Percentiles rank a stretch among this genome's conserved stretches.
Conservation (phyloP, 192 early-diverging fungal genomes). For the Thamnidium elegans region DNA sequence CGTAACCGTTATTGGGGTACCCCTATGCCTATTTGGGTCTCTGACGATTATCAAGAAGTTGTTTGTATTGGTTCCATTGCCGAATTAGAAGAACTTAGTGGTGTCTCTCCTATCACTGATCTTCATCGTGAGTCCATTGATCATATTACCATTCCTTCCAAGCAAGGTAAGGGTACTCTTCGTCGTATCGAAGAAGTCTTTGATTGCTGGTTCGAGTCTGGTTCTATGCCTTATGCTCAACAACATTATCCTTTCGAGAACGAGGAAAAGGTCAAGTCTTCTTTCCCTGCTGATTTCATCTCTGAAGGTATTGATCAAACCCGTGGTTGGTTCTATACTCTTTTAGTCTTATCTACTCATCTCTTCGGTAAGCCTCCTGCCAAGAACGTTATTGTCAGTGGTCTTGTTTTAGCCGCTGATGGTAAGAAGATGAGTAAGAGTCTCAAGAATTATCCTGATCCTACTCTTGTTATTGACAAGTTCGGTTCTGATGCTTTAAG, state of each 20-base stretch:
- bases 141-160: conserved; percentile 94
- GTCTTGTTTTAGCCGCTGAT: conserved; percentile 92
- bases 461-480: conserved; percentile 71
- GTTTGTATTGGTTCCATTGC: conserved; percentile 88
- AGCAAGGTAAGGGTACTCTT: conserved; percentile 79
- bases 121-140: conserved; percentile 97
- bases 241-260: conserved; percentile 99
- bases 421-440: conserved; percentile 99
- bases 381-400: conserved; percentile 98
- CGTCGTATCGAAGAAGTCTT: conserved; percentile 93
- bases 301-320: conserved; percentile 99
- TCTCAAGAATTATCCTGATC: conserved; percentile 98
- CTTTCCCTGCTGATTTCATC: conserved; percentile 99
- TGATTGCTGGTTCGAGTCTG: conserved; percentile 99
- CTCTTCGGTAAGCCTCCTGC: conserved; percentile 92
- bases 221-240: conserved; percentile 99
- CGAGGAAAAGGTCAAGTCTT: conserved; percentile 75
- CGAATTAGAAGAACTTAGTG: conserved; percentile 87
- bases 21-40: conserved; percentile 98
- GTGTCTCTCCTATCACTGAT: conserved; percentile 81
- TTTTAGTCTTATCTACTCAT: conserved; percentile 94
- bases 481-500: conserved; percentile 95
- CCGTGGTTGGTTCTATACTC: conserved; percentile 99
- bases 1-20: conserved; percentile 99
- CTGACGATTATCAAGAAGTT: conserved; percentile 87